phyloP scores from a whole-genome alignment of 768 basidiomycete genomes.

The Kwoniella pini region DNA sequence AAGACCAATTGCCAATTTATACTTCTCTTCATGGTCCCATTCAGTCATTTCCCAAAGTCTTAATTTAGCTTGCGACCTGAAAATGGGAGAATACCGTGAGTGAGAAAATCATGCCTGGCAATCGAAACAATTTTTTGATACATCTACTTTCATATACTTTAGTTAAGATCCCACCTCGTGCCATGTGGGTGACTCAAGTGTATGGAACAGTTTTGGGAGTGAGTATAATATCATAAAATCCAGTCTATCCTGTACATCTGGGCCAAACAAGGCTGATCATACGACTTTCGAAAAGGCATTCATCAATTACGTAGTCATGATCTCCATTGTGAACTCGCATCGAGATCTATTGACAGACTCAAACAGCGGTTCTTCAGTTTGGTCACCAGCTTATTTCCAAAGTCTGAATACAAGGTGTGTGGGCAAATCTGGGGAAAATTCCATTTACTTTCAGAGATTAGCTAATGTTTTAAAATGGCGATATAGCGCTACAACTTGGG shows the following conservation, averaged over 20 bases:
- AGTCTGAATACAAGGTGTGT: conserved; percentile 12
- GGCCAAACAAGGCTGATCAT: too few relatives aligned
- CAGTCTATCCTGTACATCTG: too few relatives aligned
- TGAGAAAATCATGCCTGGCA: conserved; percentile 10
- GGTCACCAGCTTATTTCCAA: conserved; percentile 18
- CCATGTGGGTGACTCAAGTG: conserved; percentile 24
- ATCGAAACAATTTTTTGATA: conserved; percentile 16
- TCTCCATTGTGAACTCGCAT: conserved; percentile 8
- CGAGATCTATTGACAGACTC: conserved; percentile 5
- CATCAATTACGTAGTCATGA: conserved; percentile 31
- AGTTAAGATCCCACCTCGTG: conserved; percentile 14
- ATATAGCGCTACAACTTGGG: conserved; percentile 17
- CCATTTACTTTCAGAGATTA: too few relatives aligned
- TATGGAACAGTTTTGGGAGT: conserved; percentile 18
- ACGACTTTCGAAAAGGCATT: too few relatives aligned
- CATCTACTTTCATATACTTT: too few relatives aligned
- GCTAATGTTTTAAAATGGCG: too few relatives aligned
- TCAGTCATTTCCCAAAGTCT: conserved; percentile 6
- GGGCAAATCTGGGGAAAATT: too few relatives aligned
- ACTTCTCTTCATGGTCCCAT: conserved; percentile 21
- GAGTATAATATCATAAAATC: too few relatives aligned
- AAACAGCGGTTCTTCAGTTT: conserved; percentile 4
- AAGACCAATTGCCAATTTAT: conserved; percentile 19
- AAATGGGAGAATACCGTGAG: conserved; percentile 53
- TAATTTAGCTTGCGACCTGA: conserved; percentile 11